phyloP scores from a whole-genome alignment of 2,329 filamentous ascomycete species.

The Triangularia verruculosa region DNA sequence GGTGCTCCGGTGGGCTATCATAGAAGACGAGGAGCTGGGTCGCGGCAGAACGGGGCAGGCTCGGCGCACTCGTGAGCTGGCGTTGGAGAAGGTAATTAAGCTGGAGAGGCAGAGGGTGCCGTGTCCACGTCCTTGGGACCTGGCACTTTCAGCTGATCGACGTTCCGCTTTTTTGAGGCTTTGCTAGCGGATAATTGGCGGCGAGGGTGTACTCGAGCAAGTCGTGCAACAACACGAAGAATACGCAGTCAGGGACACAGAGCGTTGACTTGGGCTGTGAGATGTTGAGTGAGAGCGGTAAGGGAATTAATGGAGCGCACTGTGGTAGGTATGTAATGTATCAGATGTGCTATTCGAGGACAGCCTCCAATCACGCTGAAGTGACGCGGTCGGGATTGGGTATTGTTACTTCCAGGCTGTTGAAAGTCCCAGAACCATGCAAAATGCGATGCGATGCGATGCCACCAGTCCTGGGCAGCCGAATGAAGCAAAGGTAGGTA shows the following conservation, averaged over 20 bases:
- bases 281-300: neutral
- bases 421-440: neutral
- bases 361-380: neutral
- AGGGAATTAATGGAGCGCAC: neutral
- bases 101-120: neutral
- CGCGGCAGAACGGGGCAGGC: neutral
- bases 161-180: neutral
- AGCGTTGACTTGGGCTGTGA: neutral
- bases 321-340: neutral
- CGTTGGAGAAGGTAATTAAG: neutral
- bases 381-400: neutral
- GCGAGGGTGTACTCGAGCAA: neutral
- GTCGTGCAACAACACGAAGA: neutral
- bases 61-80: neutral
- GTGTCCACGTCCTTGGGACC: neutral
- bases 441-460: neutral
- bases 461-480: neutral
- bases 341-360: neutral
- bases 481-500: neutral
- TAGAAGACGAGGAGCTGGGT: neutral
- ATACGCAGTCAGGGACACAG: neutral
- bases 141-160: neutral
- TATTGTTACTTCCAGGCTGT: neutral
- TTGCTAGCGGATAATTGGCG: neutral
- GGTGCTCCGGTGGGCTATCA: neutral